A percentile compares a stretch with the other conserved stretches of the same genome.
Conservation (phyloP, 345 rosid genomes). For the Melaleuca quinquenervia region DNA sequence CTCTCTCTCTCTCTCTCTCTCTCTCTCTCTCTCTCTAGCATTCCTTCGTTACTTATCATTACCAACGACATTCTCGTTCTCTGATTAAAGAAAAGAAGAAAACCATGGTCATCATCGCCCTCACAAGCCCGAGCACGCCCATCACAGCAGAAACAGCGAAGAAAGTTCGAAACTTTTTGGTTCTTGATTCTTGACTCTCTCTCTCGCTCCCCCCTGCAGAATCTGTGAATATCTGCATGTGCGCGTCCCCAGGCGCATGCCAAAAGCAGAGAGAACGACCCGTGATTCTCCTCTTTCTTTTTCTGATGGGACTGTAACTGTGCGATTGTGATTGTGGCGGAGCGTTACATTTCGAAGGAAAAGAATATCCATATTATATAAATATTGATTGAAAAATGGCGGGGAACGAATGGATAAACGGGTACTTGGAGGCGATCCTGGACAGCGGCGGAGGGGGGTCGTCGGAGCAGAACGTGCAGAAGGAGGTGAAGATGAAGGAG, state of each 20-base stretch:
- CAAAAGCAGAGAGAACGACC: neutral
- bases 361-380: neutral
- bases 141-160: neutral
- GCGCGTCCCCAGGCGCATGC: neutral
- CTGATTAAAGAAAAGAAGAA: neutral
- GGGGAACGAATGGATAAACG: slow-evolving; percentile 96
- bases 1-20: no score
- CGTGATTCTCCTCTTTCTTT: neutral
- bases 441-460: slow-evolving; percentile 58
- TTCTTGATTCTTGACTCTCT: neutral
- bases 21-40: neutral
- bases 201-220: neutral
- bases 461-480: slow-evolving; percentile 30
- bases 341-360: neutral
- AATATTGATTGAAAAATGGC: slow-evolving; percentile 34
- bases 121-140: neutral
- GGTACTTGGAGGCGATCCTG: slow-evolving; percentile 88
- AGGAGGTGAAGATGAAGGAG: slow-evolving; percentile 29
- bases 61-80: neutral
- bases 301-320: neutral
- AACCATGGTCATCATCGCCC: neutral
- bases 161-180: neutral
- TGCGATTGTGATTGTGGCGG: neutral
- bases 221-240: slow-evolving; percentile 1
- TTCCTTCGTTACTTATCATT: neutral